A percentile compares a stretch with the other conserved stretches of the same genome.
These are phyloP conservation scores for Cenchrus americanus DNA, from an alignment of 176 grass and related monocot genomes.

Conservation along the genomic window DNA sequence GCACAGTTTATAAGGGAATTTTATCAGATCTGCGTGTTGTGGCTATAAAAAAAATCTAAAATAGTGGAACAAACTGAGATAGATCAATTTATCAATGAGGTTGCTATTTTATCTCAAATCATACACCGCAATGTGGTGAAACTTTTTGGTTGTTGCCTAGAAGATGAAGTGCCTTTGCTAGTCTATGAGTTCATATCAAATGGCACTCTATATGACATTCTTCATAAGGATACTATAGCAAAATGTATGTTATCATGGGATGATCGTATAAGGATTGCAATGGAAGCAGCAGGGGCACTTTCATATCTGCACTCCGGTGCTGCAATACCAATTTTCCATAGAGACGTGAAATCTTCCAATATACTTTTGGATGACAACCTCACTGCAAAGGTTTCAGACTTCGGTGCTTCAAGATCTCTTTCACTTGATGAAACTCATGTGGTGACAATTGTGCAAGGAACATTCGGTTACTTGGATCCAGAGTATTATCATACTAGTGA, in stretches of 20 bases:
- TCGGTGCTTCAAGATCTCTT: constrained; percentile 59
- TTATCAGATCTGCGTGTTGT: constrained; percentile 37
- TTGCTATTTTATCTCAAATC: constrained; percentile 55
- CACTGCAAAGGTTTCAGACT: constrained; percentile 47
- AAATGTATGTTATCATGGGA: constrained; percentile 42
- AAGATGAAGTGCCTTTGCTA: constrained; percentile 49
- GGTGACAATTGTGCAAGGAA: constrained; percentile 57
- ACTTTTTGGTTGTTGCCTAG: constrained; percentile 60
- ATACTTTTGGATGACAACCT: constrained; percentile 44
- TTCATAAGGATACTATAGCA: constrained; percentile 12
- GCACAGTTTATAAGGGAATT: constrained; percentile 51
- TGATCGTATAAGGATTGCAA: constrained; percentile 46
- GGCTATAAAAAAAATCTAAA: constrained; percentile 58
- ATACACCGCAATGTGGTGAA: constrained; percentile 58
- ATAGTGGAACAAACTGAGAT: constrained; percentile 47
- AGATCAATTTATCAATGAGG: constrained; percentile 64
- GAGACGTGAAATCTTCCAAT: constrained; percentile 61
- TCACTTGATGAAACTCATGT: constrained; percentile 54
- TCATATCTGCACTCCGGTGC: constrained; percentile 51
- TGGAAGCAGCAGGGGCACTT: constrained; percentile 44
- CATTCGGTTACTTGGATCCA: constrained; percentile 59
- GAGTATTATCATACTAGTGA: constrained; percentile 52
- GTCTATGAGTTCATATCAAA: constrained; percentile 72
- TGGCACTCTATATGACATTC: constrained; percentile 46
- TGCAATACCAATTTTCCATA: constrained; percentile 59